These are phyloP conservation scores for Pascua guehoae DNA, from an alignment of 1,284 basidiomycete genomes.

Conservation along the genomic window DNA sequence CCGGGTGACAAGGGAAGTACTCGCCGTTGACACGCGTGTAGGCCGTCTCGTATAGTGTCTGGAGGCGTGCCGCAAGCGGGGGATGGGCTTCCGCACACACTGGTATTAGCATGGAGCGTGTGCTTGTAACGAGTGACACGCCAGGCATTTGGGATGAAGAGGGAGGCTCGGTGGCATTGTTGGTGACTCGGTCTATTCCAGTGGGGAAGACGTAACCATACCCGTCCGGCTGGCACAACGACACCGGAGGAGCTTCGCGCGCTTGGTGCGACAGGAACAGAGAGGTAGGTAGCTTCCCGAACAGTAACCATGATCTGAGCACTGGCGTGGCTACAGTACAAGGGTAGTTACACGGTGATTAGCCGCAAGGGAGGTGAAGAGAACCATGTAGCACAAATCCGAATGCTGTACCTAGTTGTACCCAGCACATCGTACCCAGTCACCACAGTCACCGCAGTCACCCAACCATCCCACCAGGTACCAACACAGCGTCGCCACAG, in stretches of 20 bases:
- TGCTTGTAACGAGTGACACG: no score
- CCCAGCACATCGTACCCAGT: no score
- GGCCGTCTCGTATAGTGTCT: conserved; percentile 45
- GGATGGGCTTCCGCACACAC: conserved; percentile 44
- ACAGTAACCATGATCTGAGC: no score
- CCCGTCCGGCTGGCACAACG: no score
- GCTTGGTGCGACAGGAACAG: no score
- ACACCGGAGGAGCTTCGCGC: no score
- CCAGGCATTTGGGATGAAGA: background rate
- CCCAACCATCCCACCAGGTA: background rate
- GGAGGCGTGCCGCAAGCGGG: conserved; percentile 33
- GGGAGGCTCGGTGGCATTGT: no score
- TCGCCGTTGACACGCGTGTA: conserved; percentile 40
- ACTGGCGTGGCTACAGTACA: no score
- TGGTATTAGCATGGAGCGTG: conserved; percentile 14
- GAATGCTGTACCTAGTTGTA: background rate
- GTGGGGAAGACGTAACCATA: no score
- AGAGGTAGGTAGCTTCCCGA: no score
- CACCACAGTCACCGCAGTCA: background rate
- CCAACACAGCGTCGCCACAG: background rate
- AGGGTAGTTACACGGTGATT: no score
- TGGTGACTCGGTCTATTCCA: no score
- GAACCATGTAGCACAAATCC: background rate
- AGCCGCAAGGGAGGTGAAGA: background rate
- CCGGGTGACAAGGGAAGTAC: conserved; percentile 45